Percentiles rank a stretch among this genome's conserved stretches.
These are phyloP conservation scores for Pythium folliculosum DNA, from an alignment of 352 stramenopile genomes.

Conservation along the genomic window DNA sequence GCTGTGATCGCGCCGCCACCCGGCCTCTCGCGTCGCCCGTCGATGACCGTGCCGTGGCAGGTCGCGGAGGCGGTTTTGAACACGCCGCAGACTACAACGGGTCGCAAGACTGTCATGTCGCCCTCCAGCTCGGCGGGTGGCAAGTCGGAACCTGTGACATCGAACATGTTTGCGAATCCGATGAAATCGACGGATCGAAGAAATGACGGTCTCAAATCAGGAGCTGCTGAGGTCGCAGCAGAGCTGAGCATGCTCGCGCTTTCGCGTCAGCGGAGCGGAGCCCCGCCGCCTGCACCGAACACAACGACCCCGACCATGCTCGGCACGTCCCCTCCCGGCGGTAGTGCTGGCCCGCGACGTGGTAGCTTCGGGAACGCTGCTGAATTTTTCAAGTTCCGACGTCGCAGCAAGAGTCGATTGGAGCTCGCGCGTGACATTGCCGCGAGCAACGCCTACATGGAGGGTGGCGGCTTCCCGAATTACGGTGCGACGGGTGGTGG, in stretches of 20 bases:
- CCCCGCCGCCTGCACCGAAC: slow-evolving; percentile 25
- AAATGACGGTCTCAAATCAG: slow-evolving; percentile 47
- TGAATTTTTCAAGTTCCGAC: slow-evolving; percentile 86
- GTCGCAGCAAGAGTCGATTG: slow-evolving; percentile 83
- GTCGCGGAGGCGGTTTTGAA: slow-evolving; percentile 82
- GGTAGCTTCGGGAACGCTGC: slow-evolving; percentile 84
- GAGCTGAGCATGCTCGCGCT: slow-evolving; percentile 60
- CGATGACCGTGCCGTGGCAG: slow-evolving; percentile 87
- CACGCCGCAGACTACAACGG: slow-evolving; percentile 70
- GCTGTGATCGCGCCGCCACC: slow-evolving; percentile 65
- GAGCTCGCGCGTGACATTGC: slow-evolving; percentile 74
- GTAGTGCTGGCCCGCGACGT: slow-evolving; percentile 39
- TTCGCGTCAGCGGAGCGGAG: slow-evolving; percentile 44
- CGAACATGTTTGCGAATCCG: slow-evolving; percentile 45
- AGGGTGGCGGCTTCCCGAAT: slow-evolving; percentile 46
- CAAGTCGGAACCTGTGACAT: slow-evolving; percentile 24
- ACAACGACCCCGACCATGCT: slow-evolving; percentile 25
- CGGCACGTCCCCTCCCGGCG: slow-evolving; percentile 36
- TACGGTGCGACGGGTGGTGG: slow-evolving; percentile 46
- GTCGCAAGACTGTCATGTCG: slow-evolving; percentile 62
- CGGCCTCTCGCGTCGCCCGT: slow-evolving; percentile 70
- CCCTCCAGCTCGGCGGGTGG: slow-evolving; percentile 28
- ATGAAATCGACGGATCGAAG: slow-evolving; percentile 27
- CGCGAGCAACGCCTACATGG: slow-evolving; percentile 43
- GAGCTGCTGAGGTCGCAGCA: slow-evolving; percentile 64